Percentiles rank a stretch among this genome's conserved stretches.
phyloP scores from a whole-genome alignment of 768 basidiomycete species.

The Leucosporidium scottii region DNA sequence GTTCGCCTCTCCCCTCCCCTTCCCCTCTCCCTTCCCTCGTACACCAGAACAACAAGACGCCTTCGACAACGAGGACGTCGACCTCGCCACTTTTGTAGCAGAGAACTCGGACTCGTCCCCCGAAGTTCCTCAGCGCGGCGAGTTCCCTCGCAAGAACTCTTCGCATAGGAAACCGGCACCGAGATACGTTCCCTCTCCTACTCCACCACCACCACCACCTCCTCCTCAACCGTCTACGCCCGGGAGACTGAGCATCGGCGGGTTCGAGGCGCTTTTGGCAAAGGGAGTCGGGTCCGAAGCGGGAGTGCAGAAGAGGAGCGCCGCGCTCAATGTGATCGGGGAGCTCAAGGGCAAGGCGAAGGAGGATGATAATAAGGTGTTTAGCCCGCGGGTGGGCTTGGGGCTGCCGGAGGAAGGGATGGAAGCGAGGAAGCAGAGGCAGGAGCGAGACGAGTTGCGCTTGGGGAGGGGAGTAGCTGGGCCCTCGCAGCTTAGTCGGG shows the following conservation, averaged over 20 bases:
- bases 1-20: not conserved
- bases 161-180: not conserved
- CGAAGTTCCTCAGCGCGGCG: not conserved
- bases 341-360: not conserved
- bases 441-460: no score
- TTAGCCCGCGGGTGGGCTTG: no score
- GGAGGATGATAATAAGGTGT: not conserved
- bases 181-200: not conserved
- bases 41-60: no score
- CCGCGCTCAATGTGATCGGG: not conserved
- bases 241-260: not conserved
- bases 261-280: not conserved
- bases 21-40: not conserved
- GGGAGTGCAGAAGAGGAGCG: not conserved
- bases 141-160: not conserved
- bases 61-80: not conserved
- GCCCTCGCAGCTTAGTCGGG: no score
- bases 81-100: not conserved
- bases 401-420: no score
- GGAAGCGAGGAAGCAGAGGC: no score
- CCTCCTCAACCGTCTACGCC: not conserved
- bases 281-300: not conserved
- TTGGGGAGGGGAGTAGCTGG: no score
- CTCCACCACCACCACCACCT: not conserved
- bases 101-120: not conserved